phyloP scores from a whole-genome alignment of 2,329 filamentous ascomycete species.

The Fusarium staphyleae region DNA sequence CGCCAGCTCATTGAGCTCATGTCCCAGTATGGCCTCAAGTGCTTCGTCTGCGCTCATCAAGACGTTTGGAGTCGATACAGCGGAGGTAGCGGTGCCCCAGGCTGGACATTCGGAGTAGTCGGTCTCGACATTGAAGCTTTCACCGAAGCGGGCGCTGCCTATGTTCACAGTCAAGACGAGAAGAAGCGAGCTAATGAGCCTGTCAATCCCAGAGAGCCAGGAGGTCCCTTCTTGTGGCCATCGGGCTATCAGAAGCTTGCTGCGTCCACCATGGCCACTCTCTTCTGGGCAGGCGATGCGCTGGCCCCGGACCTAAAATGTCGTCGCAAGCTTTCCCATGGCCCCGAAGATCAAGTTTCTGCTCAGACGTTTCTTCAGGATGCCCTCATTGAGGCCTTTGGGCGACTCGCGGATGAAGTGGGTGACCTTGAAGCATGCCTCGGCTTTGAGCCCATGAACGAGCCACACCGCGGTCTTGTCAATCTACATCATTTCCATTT shows the following conservation, averaged over 20 bases:
- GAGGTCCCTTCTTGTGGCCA: slow-evolving; percentile 49
- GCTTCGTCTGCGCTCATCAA: slow-evolving; percentile 53
- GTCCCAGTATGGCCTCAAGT: slow-evolving; percentile 49
- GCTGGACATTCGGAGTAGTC: slow-evolving; percentile 52
- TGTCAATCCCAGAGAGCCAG: slow-evolving; percentile 44
- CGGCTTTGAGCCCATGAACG: slow-evolving; percentile 53
- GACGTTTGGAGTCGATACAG: slow-evolving; percentile 54
- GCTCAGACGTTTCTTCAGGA: slow-evolving; percentile 44
- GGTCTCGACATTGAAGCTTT: slow-evolving; percentile 50
- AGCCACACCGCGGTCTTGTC: slow-evolving; percentile 52
- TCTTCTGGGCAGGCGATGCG: slow-evolving; percentile 42
- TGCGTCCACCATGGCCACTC: slow-evolving; percentile 44
- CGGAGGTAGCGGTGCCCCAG: slow-evolving; percentile 51
- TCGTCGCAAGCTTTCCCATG: slow-evolving; percentile 22
- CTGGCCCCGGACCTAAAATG: slow-evolving; percentile 42
- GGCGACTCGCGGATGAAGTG: slow-evolving; percentile 45
- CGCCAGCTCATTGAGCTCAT: slow-evolving; percentile 48
- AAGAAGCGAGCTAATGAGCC: slow-evolving; percentile 35
- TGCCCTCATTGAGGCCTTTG: slow-evolving; percentile 47
- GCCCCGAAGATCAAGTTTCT: slow-evolving; percentile 37
- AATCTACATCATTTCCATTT: slow-evolving; percentile 49
- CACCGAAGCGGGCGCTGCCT: slow-evolving; percentile 45
- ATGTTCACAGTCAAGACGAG: slow-evolving; percentile 48
- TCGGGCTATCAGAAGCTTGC: slow-evolving; percentile 50
- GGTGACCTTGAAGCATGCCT: slow-evolving; percentile 46